phyloP scores from a whole-genome alignment of 805 yeast species.

The Ogataea nitratoaversa region DNA sequence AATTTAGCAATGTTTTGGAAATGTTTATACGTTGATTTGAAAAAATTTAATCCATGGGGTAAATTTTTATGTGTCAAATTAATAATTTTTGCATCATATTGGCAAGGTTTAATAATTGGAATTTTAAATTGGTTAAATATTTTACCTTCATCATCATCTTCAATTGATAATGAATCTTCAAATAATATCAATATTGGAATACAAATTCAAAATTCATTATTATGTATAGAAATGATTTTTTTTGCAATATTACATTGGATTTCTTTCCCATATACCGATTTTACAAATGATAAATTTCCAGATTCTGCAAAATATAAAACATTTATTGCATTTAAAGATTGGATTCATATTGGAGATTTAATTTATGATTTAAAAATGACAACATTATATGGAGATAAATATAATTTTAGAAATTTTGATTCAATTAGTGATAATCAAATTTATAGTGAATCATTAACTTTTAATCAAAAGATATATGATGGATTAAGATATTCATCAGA shows the following conservation, averaged over 20 bases:
- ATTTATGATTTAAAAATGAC: conserved; percentile 71
- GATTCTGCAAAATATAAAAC: conserved; percentile 65
- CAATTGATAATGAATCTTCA: too few relatives aligned
- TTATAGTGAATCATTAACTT: conserved; percentile 34
- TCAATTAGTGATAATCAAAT: conserved; percentile 47
- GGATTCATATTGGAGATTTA: conserved; percentile 73
- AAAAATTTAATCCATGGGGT: conserved; percentile 82
- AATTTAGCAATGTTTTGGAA: conserved; percentile 90
- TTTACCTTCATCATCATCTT: too few relatives aligned
- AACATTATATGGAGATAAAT: conserved; percentile 61
- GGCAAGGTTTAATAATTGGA: conserved; percentile 79
- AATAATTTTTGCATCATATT: conserved; percentile 94
- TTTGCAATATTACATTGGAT: conserved; percentile 87
- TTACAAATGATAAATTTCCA: conserved; percentile 55
- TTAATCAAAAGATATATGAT: conserved; percentile 65
- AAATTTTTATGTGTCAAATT: conserved; percentile 90
- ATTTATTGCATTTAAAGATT: conserved; percentile 66
- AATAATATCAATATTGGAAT: conserved; percentile 30
- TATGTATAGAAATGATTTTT: conserved; percentile 79
- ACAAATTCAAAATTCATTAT: conserved; percentile 72
- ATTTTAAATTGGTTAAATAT: conserved; percentile 46
- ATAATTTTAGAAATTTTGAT: conserved; percentile 80
- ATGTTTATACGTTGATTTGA: conserved; percentile 73
- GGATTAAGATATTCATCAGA: conserved; percentile 79
- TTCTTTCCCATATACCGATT: conserved; percentile 78